Evolutionary conservation across 1,139 yeast genomes (phyloP), one percentile per base, ranked within the genome.

Genomic region (Zygoascus sp.): DNA sequence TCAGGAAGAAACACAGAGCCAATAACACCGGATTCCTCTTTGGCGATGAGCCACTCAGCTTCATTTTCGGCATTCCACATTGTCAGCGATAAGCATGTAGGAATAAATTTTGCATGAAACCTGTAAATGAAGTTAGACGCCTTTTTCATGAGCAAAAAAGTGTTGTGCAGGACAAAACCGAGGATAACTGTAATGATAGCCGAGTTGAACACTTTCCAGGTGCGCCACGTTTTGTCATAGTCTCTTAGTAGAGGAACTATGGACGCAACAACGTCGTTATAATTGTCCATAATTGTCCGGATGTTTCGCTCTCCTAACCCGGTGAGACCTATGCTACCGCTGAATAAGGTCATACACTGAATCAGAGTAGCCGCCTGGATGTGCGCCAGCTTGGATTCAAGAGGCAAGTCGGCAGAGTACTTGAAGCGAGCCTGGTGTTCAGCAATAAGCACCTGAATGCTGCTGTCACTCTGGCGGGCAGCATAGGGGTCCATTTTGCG

Each of bases 281-380:
- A 27, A n/a, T 17, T 11, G 8, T 19, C 25, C 23, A 40, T 25
- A 11, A 40, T 22, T 4, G 3, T 10, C 10, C 15, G 5, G 3
- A 40, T 40, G 15, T 9, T 27, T 20, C 22, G 27, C 17, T 40
- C 42, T 8, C 42, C 42, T 2, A 40, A 11, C 8, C 42, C 42
- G 15, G 23, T 17, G 15, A 40, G 35, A 5, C 35, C 34, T 2
- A 40, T 20, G n/a, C 22, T 25, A 9, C 22, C 20, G 5, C 30
- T n/a, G 13, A 17, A 28, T 17, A 40, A 16, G 10, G 35, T 10
- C 6, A 28, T 25, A n/a, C 21, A 16, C 21, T 40, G 42, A 19
- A 40, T 28, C 15, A 40, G 19, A 6, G 42, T 19, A 17, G 42
- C 35, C 3, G 42, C 42, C 17, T 40, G 42, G 2, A 28, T 17